phyloP scores from a whole-genome alignment of 257 asterid species.

The Fraxinus excelsior region DNA sequence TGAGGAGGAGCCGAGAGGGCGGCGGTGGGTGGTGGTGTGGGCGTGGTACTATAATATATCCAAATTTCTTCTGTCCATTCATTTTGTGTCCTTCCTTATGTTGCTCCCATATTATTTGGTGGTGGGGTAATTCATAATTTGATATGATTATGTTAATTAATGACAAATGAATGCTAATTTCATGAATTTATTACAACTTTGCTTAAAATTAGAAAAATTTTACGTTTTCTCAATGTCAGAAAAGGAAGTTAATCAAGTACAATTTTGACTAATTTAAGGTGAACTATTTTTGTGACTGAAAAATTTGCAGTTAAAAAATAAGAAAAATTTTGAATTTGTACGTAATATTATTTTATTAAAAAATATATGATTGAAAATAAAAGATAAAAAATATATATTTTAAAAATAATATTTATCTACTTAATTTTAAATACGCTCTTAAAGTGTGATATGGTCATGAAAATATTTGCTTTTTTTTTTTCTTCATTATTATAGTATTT shows the following conservation, averaged over 20 bases:
- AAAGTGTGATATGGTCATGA: too few relatives aligned
- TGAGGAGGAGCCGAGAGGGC: not conserved
- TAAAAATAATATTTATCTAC: too few relatives aligned
- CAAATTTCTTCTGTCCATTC: constrained; percentile 1
- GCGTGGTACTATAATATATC: not conserved
- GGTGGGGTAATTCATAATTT: too few relatives aligned
- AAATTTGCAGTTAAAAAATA: too few relatives aligned
- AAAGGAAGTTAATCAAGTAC: not conserved
- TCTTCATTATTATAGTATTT: too few relatives aligned
- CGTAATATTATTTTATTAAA: too few relatives aligned
- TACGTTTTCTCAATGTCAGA: not conserved
- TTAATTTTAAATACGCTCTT: too few relatives aligned
- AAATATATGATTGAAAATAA: too few relatives aligned
- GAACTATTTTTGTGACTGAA: not conserved
- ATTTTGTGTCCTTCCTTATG: not conserved
- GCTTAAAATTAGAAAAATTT: not conserved
- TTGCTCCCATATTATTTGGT: not conserved
- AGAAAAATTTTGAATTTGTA: too few relatives aligned
- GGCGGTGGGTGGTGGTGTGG: not conserved
- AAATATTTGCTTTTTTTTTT: too few relatives aligned
- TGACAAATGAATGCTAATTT: not conserved
- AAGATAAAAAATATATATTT: too few relatives aligned
- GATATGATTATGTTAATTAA: not conserved
- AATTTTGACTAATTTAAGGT: not conserved
- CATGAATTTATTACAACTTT: too few relatives aligned